phyloP scores from a whole-genome alignment of 371 early-diverging fungal genomes.

The Choanephora cucurbitarum region DNA sequence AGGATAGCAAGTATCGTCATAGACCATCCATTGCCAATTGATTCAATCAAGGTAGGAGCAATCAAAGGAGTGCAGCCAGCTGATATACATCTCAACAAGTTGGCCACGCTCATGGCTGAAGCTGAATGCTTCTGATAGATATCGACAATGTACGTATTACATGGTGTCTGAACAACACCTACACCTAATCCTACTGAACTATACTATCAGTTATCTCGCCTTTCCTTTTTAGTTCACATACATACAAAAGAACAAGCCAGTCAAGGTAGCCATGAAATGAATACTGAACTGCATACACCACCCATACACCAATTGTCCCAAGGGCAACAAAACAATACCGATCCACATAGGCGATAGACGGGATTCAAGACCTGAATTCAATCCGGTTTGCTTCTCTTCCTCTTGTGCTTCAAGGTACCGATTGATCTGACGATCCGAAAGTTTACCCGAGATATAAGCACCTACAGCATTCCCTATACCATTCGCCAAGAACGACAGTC shows the following conservation, averaged over 20 bases:
- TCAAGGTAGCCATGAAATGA: constrained; percentile 25
- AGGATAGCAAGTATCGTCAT: constrained; percentile 38
- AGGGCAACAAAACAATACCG: constrained; percentile 39
- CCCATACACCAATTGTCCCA: constrained; percentile 45
- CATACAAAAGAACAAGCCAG: constrained; percentile 48
- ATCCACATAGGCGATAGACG: constrained; percentile 44
- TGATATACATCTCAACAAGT: constrained; percentile 42
- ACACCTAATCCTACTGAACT: constrained; percentile 50
- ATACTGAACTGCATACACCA: constrained; percentile 41
- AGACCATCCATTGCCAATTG: constrained; percentile 53
- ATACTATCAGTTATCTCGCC: not conserved
- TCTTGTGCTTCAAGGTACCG: not conserved
- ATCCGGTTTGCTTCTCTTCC: not conserved
- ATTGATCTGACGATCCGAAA: constrained; percentile 37
- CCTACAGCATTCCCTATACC: constrained; percentile 52
- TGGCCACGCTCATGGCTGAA: constrained; percentile 45
- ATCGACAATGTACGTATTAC: constrained; percentile 51
- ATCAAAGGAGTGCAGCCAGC: constrained; percentile 46
- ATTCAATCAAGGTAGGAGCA: constrained; percentile 33
- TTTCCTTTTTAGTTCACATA: no score
- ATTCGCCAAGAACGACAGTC: constrained; percentile 45
- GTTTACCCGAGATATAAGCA: constrained; percentile 42
- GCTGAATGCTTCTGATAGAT: constrained; percentile 44
- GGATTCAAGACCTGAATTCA: constrained; percentile 20
- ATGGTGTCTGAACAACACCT: constrained; percentile 46